Evolutionary conservation across 1,284 basidiomycete genomes (phyloP).

Genomic region (Boletus mariae): DNA sequence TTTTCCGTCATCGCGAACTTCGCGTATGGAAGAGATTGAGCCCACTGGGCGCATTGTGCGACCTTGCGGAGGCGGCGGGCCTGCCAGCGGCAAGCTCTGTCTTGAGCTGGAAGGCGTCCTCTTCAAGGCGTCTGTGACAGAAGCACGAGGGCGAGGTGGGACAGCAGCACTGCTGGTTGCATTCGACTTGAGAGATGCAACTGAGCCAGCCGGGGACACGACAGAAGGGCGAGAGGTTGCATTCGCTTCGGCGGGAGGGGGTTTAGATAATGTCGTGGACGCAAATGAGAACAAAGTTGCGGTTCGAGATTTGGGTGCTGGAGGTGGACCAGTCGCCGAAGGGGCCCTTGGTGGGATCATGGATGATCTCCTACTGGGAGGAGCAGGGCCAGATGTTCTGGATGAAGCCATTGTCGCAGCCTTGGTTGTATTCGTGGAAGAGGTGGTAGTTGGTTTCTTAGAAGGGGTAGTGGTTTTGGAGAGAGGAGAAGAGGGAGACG

Average conservation of each 20-base stretch:
- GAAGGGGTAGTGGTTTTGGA: constrained; percentile 39
- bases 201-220: constrained; percentile 50
- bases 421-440: constrained; percentile 41
- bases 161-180: constrained; percentile 25
- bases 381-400: constrained; percentile 31
- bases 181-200: constrained; percentile 31
- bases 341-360: constrained; percentile 39
- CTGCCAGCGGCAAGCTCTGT: constrained; percentile 34
- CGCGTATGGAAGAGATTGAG: constrained; percentile 69
- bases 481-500: constrained; percentile 35
- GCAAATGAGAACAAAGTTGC: constrained; percentile 35
- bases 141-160: constrained; percentile 48
- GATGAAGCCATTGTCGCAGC: constrained; percentile 39
- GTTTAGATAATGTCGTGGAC: constrained; percentile 32
- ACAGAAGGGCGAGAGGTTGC: constrained; percentile 43
- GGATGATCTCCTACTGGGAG: constrained; percentile 45
- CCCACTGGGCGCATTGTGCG: constrained; percentile 43
- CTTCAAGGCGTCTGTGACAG: constrained; percentile 53
- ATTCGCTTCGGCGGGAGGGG: constrained; percentile 38
- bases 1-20: constrained; percentile 60
- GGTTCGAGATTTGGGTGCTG: constrained; percentile 31
- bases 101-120: constrained; percentile 40
- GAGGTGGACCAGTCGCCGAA: constrained; percentile 28
- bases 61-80: constrained; percentile 23
- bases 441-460: constrained; percentile 47